Base-by-base conservation (phyloP, 768 basidiomycete species). In the Phlebiopsis gigantea region DNA sequence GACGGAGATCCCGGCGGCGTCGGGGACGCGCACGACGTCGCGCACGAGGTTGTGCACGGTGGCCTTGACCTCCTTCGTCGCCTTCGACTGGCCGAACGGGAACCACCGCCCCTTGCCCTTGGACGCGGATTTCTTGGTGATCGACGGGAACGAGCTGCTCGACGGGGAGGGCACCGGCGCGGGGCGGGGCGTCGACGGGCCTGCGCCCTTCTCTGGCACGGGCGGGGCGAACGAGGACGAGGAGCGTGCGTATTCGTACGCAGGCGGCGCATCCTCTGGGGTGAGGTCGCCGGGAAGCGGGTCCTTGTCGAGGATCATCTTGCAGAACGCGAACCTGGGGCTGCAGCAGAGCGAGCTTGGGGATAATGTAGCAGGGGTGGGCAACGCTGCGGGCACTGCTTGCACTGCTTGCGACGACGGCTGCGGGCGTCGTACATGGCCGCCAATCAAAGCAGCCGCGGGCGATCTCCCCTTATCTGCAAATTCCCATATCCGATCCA, bases 41-140 rank as follows among this genome's bases (percentile, higher is more conserved):
- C 80, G 79, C 14, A 87, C 60, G 19, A 87, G 77, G 1, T 75
- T 71, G 1, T 77, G 70, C 4, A 85, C 76, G 1, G 84, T 86
- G 28, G 67, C 65, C 4, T 75, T 75, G 28, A 85, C 77, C 62
- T 86, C 79, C 43, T 76, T 74, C 3, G 75, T 66, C 5, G 68
- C 61, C 21, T 65, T 65, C 1, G 69, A 62, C 42, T 59, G 57
- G 25, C 57, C 57, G 46, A 60, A 57, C 57, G 39, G 29, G 65
- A 65, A 50, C 53, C 51, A 57, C 26, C 67, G 53, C 26, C 55
- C 34, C 34, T 46, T 51, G 24, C 47, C 42, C 42, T 49, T 47
- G 3, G 50, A 19, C 12, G 47, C 12, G 6, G 48, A 30, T 39
- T 48, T 50, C 47, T 42, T 45, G 7, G 46, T 19, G 17, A n/a